Conservation (phyloP, 805 yeast genomes). For the Priceomyces carsonii region DNA sequence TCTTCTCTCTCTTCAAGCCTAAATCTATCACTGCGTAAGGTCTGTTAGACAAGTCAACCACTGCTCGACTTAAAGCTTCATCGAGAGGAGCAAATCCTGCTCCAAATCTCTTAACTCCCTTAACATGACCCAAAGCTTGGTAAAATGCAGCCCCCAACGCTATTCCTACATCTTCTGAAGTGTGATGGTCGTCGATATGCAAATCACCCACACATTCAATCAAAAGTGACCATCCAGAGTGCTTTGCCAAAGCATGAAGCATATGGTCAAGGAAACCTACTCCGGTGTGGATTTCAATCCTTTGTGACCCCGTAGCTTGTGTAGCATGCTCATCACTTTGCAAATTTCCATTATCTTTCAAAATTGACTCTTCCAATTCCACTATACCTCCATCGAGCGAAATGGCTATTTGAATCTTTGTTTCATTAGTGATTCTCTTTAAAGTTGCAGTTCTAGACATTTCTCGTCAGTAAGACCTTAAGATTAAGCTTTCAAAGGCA, state of each 20-base stretch:
- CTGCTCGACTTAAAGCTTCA: constrained; percentile 94
- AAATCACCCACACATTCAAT: constrained; percentile 92
- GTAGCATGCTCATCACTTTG: constrained; percentile 51
- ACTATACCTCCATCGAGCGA: constrained; percentile 85
- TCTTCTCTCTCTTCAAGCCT: constrained; percentile 87
- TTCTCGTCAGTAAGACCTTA: too few species aligned
- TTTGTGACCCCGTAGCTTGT: constrained; percentile 69
- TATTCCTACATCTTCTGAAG: constrained; percentile 94
- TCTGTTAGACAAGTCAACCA: constrained; percentile 91
- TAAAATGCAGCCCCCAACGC: constrained; percentile 89
- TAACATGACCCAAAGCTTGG: constrained; percentile 82
- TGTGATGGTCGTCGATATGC: constrained; percentile 96
- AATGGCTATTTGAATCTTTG: constrained; percentile 84
- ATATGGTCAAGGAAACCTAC: constrained; percentile 95
- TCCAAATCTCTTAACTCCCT: constrained; percentile 93
- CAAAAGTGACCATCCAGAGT: constrained; percentile 91
- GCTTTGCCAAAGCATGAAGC: constrained; percentile 96
- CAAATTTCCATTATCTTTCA: constrained; percentile 30
- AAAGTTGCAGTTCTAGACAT: constrained; percentile 44
- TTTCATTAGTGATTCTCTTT: constrained; percentile 85
- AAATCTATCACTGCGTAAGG: constrained; percentile 90
- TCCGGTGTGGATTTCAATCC: constrained; percentile 83
- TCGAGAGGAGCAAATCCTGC: constrained; percentile 93
- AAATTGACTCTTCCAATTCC: constrained; percentile 59
- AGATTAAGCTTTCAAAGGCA: too few species aligned